A percentile compares a stretch with the other conserved stretches of the same genome.
Conservation (phyloP, 768 basidiomycete species). For the Leccinum subgranulosum region DNA sequence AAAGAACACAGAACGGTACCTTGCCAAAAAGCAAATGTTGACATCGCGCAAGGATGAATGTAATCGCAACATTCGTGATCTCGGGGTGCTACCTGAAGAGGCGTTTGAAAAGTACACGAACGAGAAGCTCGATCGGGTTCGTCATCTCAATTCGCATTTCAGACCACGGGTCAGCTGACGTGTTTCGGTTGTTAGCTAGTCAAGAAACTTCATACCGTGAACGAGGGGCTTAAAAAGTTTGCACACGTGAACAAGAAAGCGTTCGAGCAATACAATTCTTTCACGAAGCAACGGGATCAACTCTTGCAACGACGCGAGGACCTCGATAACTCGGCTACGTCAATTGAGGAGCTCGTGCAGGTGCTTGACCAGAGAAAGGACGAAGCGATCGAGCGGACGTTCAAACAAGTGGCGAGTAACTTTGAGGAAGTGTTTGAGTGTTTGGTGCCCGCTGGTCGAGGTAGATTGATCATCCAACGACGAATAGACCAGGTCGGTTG, state of each 20-base stretch:
- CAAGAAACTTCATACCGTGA: slow-evolving; percentile 88
- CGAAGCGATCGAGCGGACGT: slow-evolving; percentile 97
- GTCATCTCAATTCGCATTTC: slow-evolving; percentile 21
- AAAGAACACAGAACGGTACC: slow-evolving; percentile 92
- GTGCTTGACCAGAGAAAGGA: slow-evolving; percentile 96
- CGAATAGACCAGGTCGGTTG: slow-evolving; percentile 71
- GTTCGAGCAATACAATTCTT: slow-evolving; percentile 97
- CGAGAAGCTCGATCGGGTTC: slow-evolving; percentile 82
- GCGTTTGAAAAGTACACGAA: slow-evolving; percentile 93
- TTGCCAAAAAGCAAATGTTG: slow-evolving; percentile 89
- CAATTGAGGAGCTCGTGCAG: slow-evolving; percentile 90
- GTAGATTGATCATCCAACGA: slow-evolving; percentile 89
- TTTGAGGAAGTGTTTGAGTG: slow-evolving; percentile 98
- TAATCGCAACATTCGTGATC: slow-evolving; percentile 91
- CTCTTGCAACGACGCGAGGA: slow-evolving; percentile 84
- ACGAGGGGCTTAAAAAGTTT: slow-evolving; percentile 93
- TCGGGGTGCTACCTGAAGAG: slow-evolving; percentile 95
- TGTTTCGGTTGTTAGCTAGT: slow-evolving; percentile 57
- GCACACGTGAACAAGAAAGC: slow-evolving; percentile 99
- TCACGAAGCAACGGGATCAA: slow-evolving; percentile 96
- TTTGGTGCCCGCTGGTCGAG: slow-evolving; percentile 91
- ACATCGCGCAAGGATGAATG: slow-evolving; percentile 86
- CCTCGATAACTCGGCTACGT: slow-evolving; percentile 82
- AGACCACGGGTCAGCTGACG: not conserved
- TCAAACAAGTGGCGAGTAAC: slow-evolving; percentile 96